These are phyloP conservation scores for Harrya chromipes DNA, from an alignment of 768 basidiomycete species.

Conservation along the genomic window DNA sequence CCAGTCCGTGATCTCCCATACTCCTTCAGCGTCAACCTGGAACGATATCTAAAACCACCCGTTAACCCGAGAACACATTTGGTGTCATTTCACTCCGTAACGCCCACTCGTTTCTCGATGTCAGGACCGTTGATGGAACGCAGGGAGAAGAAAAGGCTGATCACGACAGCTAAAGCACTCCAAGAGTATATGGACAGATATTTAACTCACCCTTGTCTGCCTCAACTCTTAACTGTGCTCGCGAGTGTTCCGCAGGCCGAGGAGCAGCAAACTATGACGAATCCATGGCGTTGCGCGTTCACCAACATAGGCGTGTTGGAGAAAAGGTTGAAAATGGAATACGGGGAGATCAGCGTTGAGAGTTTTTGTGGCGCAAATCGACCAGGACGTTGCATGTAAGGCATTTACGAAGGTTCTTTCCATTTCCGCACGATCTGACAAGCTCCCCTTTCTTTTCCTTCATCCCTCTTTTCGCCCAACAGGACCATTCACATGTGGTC, in stretches of 20 bases:
- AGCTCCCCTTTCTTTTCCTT: not conserved
- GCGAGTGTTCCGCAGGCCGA: not conserved
- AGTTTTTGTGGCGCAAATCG: constrained; percentile 9
- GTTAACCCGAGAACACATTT: constrained; percentile 19
- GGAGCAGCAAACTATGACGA: not conserved
- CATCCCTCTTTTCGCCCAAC: too few relatives aligned
- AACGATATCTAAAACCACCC: constrained; percentile 17
- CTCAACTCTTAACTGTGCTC: constrained; percentile 8
- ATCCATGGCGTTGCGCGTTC: constrained; percentile 10
- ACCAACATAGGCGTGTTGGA: constrained; percentile 15
- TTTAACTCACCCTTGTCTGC: constrained; percentile 12
- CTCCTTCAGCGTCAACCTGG: constrained; percentile 12
- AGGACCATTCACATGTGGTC: constrained; percentile 18
- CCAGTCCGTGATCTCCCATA: not conserved
- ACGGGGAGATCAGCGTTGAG: constrained; percentile 3
- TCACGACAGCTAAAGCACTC: constrained; percentile 10
- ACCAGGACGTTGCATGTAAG: constrained; percentile 9
- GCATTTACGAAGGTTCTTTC: not conserved
- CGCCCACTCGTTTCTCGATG: constrained; percentile 21
- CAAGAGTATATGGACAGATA: constrained; percentile 13
- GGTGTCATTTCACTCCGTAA: constrained; percentile 9
- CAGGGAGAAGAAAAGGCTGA: constrained; percentile 9
- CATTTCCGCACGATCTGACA: not conserved
- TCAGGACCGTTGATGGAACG: not conserved
- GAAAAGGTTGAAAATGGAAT: constrained; percentile 2